Evolutionary conservation across 2,329 filamentous ascomycete genomes (phyloP).

Genomic region (Neofusicoccum laricinum): DNA sequence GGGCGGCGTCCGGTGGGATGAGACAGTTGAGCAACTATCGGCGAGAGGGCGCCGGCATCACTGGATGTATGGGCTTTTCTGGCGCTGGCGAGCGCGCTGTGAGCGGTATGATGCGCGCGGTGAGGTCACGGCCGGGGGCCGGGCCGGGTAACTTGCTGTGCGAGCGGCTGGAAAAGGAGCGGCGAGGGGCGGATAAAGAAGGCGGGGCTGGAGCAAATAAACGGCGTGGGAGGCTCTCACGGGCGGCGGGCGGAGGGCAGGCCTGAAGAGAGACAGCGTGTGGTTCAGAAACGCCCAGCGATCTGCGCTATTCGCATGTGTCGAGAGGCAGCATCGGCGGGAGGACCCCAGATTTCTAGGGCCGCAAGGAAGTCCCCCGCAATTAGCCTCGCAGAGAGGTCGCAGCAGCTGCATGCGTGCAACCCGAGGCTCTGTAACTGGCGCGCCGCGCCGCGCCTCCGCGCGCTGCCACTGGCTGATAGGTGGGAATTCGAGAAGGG

Average conservation of each 20-base stretch:
- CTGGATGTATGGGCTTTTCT: background rate
- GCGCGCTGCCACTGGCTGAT: conserved; percentile 1
- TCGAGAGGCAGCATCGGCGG: background rate
- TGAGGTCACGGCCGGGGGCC: conserved; percentile 9
- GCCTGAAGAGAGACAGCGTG: background rate
- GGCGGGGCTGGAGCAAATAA: conserved; percentile 1
- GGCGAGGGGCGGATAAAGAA: conserved; percentile 8
- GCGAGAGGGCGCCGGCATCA: background rate
- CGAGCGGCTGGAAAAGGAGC: background rate
- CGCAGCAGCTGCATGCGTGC: background rate
- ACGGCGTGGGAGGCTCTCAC: background rate
- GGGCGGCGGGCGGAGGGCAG: background rate
- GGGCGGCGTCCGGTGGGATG: background rate
- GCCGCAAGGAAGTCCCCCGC: conserved; percentile 8
- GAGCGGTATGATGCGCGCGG: conserved; percentile 4
- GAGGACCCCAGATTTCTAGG: conserved; percentile 11
- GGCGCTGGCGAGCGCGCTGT: background rate
- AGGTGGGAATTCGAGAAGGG: background rate
- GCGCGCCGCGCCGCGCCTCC: conserved; percentile 1
- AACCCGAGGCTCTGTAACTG: conserved; percentile 10
- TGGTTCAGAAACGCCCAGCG: background rate
- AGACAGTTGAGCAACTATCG: background rate
- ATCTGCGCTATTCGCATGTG: background rate
- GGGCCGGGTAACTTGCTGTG: background rate
- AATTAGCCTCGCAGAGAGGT: background rate